These are phyloP conservation scores for Conoideocrella luteorostrata DNA, from an alignment of 2,329 filamentous ascomycete genomes.

Conservation along the genomic window DNA sequence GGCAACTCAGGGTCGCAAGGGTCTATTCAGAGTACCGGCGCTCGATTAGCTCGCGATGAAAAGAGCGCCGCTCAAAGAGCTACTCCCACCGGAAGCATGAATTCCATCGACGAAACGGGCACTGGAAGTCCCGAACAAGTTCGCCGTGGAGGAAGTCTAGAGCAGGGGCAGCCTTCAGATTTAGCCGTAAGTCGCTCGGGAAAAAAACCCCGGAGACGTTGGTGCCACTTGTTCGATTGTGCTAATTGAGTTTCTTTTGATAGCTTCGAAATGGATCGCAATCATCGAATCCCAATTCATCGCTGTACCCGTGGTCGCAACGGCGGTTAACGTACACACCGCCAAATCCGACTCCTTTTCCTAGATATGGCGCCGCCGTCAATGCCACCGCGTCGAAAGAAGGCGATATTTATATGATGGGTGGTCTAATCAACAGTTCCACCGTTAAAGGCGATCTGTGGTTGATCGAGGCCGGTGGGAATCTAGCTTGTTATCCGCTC, in stretches of 20 bases:
- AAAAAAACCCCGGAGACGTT: too few relatives aligned
- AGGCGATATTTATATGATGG: constrained; percentile 96
- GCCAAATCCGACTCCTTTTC: constrained; percentile 79
- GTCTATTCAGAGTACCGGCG: constrained; percentile 42
- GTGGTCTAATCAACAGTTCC: constrained; percentile 87
- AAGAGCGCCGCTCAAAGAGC: constrained; percentile 52
- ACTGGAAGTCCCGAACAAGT: constrained; percentile 59
- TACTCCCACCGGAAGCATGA: constrained; percentile 72
- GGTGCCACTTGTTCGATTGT: too few relatives aligned
- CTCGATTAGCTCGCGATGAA: constrained; percentile 44
- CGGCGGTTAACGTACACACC: constrained; percentile 80
- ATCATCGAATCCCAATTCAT: constrained; percentile 57
- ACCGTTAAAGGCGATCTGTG: constrained; percentile 96
- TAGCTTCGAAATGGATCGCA: constrained; percentile 51
- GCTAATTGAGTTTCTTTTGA: constrained; percentile 1
- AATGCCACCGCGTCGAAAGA: constrained; percentile 92
- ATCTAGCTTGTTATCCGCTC: constrained; percentile 85
- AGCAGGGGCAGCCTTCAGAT: constrained; percentile 39
- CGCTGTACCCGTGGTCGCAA: constrained; percentile 94
- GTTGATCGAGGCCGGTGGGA: constrained; percentile 90
- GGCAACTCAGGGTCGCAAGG: constrained; percentile 41
- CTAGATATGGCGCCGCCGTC: constrained; percentile 92
- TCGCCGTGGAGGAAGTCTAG: constrained; percentile 45
- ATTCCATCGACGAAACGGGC: constrained; percentile 56
- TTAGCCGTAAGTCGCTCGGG: constrained; percentile 34